phyloP scores from a whole-genome alignment of 169 alveolate genomes.

The Eimeria necatrix region DNA sequence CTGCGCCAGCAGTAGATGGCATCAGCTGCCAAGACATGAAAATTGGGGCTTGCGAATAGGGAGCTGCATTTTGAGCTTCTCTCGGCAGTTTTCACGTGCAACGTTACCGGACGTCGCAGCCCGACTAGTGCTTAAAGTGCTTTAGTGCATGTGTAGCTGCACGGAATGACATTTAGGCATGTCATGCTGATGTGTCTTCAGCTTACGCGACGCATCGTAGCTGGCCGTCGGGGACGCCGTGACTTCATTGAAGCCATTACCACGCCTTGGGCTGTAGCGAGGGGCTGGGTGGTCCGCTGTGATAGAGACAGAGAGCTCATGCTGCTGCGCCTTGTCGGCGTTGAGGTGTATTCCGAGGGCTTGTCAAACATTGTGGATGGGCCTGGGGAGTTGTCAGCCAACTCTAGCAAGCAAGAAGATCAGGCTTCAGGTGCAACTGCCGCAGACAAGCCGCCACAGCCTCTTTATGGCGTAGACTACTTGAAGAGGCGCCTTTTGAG shows the following conservation, averaged over 20 bases:
- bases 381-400: background rate
- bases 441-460: background rate
- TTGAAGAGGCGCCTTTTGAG: constrained; percentile 52
- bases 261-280: constrained; percentile 25
- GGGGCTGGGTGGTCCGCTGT: constrained; percentile 78
- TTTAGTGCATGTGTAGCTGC: background rate
- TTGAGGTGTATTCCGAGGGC: constrained; percentile 37
- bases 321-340: constrained; percentile 76
- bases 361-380: background rate
- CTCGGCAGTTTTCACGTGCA: too few species aligned
- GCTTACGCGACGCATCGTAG: constrained; percentile 21
- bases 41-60: too few species aligned
- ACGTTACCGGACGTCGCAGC: too few species aligned
- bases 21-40: too few species aligned
- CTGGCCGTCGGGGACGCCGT: constrained; percentile 38
- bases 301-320: constrained; percentile 47
- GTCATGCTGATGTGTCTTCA: background rate
- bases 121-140: background rate
- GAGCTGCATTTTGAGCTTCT: too few species aligned
- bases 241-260: background rate
- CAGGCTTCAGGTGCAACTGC: background rate
- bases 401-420: background rate
- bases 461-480: background rate
- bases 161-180: background rate
- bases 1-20: too few species aligned